These are phyloP conservation scores for Quercus ilex DNA, from an alignment of 306 rosid genomes.

Conservation along the genomic window DNA sequence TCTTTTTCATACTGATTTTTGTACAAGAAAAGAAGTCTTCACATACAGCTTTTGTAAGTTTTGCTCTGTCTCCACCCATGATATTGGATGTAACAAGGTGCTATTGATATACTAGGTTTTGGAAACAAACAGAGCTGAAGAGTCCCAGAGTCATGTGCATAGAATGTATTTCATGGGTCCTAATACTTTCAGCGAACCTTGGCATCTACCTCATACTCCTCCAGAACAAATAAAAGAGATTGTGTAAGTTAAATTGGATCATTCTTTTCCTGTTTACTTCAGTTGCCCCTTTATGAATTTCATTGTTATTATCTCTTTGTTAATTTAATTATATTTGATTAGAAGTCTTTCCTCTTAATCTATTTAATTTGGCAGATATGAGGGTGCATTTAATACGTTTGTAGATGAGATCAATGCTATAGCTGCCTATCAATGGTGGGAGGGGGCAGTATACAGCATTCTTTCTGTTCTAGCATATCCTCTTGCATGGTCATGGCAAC, in stretches of 20 bases:
- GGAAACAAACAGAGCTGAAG: constrained; percentile 98
- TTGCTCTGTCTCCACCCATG: background rate
- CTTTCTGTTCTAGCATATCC: constrained; percentile 82
- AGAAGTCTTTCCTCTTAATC: constrained; percentile 17
- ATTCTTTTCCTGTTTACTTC: constrained; percentile 2
- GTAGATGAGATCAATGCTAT: constrained; percentile 92
- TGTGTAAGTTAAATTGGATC: constrained; percentile 62
- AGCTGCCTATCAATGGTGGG: constrained; percentile 98
- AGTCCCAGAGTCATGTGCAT: constrained; percentile 94
- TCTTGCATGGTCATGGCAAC: constrained; percentile 97
- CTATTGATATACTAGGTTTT: constrained; percentile 57
- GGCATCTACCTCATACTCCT: constrained; percentile 93
- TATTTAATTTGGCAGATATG: constrained; percentile 63
- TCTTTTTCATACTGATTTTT: constrained; percentile 11
- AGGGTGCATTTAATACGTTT: constrained; percentile 82
- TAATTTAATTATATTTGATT: constrained; percentile 15
- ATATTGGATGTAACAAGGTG: constrained; percentile 5
- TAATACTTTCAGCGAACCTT: constrained; percentile 91
- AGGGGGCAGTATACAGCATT: constrained; percentile 83
- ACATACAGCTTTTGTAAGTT: background rate
- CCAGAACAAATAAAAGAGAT: constrained; percentile 89
- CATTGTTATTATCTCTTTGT: background rate
- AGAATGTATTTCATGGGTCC: constrained; percentile 99
- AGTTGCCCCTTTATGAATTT: constrained; percentile 15
- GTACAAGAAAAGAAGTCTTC: constrained; percentile 11